Evolutionary conservation across 2,329 filamentous ascomycete species (phyloP), one percentile per base, ranked within the genome.

Genomic region (Colletotrichum orchidophilum): DNA sequence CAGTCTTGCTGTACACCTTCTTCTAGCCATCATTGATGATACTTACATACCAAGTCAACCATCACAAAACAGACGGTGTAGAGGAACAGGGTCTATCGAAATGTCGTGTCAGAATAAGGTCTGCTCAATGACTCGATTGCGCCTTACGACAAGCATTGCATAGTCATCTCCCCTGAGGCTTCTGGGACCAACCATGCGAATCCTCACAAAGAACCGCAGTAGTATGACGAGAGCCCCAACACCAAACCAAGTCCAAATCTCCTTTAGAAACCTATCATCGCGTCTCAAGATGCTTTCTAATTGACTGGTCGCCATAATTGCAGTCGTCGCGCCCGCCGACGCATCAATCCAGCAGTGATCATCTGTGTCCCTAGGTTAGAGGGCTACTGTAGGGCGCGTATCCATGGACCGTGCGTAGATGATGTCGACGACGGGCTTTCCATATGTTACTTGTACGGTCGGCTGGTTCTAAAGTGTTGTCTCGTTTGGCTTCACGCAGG

Each of bases 161-260:
- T 80, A 78, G 63, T 84, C 82, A 70, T 84, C 83, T 6, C 82
- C 80, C 26, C 80, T 77, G 3, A 83, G 74, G 1, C 81, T 77
- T n/a, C 77, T 76, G 31, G 78, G 61, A 2, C 82, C 82, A 1
- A 83, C 81, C 0, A 80, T 81, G 2, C 80, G 79, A 18, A 83
- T 63, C 1, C 82, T 78, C 5, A 83, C 79, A 15, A 67, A 74
- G 21, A 80, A 81, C 3, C 82, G 78, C 3, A 77, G 29, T 1
- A 78, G n/a, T 0, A 84, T 66, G 12, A 83, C 73, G 3, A 75
- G 11, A 3, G 76, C 74, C 1, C 81, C 81, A 29, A 81, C 60
- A 1, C 70, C 76, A 53, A 78, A 83, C 24, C 80, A 74, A 1
- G 73, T 35, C 79, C 79, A 81, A 11, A 74, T 74, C 54, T 81